Conservation (phyloP, 306 rosid species). For the Corylus americana region DNA sequence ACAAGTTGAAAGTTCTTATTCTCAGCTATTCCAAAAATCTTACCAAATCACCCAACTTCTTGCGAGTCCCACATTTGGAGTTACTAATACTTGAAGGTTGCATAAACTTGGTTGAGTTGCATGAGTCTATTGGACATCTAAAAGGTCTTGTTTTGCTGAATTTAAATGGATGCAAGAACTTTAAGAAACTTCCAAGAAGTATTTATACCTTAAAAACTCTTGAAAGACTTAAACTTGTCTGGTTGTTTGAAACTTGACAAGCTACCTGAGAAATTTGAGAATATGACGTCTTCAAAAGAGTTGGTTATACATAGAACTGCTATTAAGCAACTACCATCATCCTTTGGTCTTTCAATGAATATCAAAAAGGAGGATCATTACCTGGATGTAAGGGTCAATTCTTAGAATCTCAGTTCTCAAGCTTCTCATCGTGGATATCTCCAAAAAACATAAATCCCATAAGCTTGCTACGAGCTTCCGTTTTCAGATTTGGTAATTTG, state of each 20-base stretch:
- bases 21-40: background rate
- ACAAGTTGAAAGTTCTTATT: background rate
- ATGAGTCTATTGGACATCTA: background rate
- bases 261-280: background rate
- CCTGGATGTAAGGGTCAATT: background rate
- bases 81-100: background rate
- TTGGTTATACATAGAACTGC: background rate
- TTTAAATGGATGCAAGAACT: background rate
- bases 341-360: background rate
- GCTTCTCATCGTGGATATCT: background rate
- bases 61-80: background rate
- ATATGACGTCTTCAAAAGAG: background rate
- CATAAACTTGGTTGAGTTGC: background rate
- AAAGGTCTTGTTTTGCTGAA: background rate
- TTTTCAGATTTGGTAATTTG: background rate
- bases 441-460: background rate
- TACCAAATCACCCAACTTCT: background rate
- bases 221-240: background rate
- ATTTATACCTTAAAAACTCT: background rate
- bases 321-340: background rate
- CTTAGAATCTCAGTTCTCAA: background rate
- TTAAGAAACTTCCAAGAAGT: background rate
- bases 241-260: background rate
- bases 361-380: background rate
- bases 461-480: background rate